Conservation (phyloP, 495 filamentous ascomycete genomes). For the Evernia prunastri region DNA sequence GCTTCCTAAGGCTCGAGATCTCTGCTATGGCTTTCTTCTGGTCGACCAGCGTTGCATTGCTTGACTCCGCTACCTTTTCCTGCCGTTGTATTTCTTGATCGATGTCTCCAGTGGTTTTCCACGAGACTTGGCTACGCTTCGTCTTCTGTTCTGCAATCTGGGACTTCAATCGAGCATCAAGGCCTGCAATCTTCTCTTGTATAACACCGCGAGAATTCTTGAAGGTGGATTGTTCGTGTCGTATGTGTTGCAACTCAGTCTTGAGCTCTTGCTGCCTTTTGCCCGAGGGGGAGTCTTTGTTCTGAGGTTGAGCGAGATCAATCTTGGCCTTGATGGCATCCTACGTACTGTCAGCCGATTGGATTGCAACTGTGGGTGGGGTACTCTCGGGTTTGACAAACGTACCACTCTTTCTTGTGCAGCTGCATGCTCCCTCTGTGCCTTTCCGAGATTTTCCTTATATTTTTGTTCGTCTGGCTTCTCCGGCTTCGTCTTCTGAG, state of each 20-base stretch:
- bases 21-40: slow-evolving; percentile 90
- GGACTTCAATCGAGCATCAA: slow-evolving; percentile 75
- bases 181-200: slow-evolving; percentile 76
- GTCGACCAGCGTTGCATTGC: slow-evolving; percentile 87
- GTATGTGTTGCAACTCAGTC: slow-evolving; percentile 61
- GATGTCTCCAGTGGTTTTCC: slow-evolving; percentile 81
- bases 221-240: slow-evolving; percentile 71
- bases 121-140: slow-evolving; percentile 65
- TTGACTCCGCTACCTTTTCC: slow-evolving; percentile 75
- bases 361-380: background rate
- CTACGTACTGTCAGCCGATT: slow-evolving; percentile 39
- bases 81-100: slow-evolving; percentile 73
- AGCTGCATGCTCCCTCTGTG: slow-evolving; percentile 74
- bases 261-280: slow-evolving; percentile 80
- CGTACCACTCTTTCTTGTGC: slow-evolving; percentile 72
- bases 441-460: slow-evolving; percentile 64
- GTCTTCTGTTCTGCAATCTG: slow-evolving; percentile 79
- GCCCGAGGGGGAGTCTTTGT: slow-evolving; percentile 61
- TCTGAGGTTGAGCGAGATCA: slow-evolving; percentile 67
- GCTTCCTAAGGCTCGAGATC: slow-evolving; percentile 73
- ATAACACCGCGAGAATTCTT: slow-evolving; percentile 69
- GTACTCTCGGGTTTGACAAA: slow-evolving; percentile 23
- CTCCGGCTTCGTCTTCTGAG: slow-evolving; percentile 37
- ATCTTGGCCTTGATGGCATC: slow-evolving; percentile 79
- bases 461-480: slow-evolving; percentile 66